phyloP scores from a whole-genome alignment of 2,329 filamentous ascomycete genomes.

The Aureobasidium uvarum region DNA sequence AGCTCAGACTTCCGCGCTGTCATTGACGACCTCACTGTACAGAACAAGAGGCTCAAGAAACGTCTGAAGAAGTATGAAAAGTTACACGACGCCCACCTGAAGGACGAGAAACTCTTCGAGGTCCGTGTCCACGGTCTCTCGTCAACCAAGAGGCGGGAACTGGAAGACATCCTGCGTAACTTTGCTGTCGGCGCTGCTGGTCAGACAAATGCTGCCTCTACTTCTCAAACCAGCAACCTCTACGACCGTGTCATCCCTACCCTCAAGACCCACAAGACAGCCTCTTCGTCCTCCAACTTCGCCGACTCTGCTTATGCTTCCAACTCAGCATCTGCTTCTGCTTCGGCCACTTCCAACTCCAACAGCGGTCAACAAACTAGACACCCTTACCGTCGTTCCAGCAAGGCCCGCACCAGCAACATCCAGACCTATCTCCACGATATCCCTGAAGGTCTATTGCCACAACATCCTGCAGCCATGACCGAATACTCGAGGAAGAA shows the following conservation, averaged over 20 bases:
- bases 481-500: conserved; percentile 74
- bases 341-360: conserved; percentile 43
- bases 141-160: conserved; percentile 68
- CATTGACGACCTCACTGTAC: conserved; percentile 82
- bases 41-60: conserved; percentile 75
- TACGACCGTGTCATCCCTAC: conserved; percentile 43
- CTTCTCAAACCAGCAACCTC: conserved; percentile 28
- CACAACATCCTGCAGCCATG: conserved; percentile 57
- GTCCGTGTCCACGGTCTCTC: conserved; percentile 74
- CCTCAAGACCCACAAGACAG: conserved; percentile 57
- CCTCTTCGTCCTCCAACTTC: conserved; percentile 57
- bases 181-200: conserved; percentile 62
- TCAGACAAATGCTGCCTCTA: conserved; percentile 44
- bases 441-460: conserved; percentile 67
- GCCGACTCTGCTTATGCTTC: conserved; percentile 63
- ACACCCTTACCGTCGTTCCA: conserved; percentile 31
- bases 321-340: conserved; percentile 50
- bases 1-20: conserved; percentile 76
- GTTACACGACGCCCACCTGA: conserved; percentile 62
- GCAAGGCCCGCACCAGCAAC: conserved; percentile 52
- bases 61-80: conserved; percentile 70
- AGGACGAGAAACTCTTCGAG: conserved; percentile 78
- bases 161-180: conserved; percentile 69
- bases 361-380: conserved; percentile 31
- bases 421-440: conserved; percentile 69